Evolutionary conservation across 805 yeast genomes (phyloP), one percentile per base, ranked within the genome.

Genomic region (Grigorovia humatica): DNA sequence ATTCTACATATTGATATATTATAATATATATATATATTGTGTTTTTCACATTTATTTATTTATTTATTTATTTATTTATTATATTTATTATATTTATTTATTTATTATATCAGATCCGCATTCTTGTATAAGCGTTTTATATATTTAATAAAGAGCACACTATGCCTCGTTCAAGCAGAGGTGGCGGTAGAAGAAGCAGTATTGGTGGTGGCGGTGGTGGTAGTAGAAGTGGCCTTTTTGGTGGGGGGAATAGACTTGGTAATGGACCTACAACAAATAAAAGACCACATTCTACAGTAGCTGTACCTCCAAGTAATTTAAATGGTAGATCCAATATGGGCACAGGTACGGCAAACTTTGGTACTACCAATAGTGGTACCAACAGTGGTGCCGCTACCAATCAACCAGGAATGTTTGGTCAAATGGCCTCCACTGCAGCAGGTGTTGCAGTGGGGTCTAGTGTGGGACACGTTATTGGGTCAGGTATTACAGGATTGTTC

Each of bases 361-460:
- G 50, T 5, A 42, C 54, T 54, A 19, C 56, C 67, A 41, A 72
- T 77, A 46, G 76, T 76, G 55, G 73, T 77, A 23, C 50, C 83
- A 75, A 65, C 15, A 15, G 41, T 35, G 13, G 15, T 35, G n/a
- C 17, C 8, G 8, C 38, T 9, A 12, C 78, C 80, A 43, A 65
- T 60, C 80, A 77, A 62, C 97, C 97, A 47, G 97, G 98, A 63
- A 63, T 91, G 67, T 90, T 91, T 64, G 86, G 91, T 54, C 95
- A 93, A 74, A 93, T 93, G 99, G 98, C 98, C 43, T 77, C 95
- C 47, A 93, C 99, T 48, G 99, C 99, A 51, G 99, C 98, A 48
- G 99, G 99, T 82, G 99, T 93, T 46, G 99, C 98, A 51, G 97
- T 93, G 52, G 99, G 99, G 63, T 88, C 96, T 49, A 84, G 98